phyloP scores from a whole-genome alignment of 805 yeast species.

The Hermanozyma aechmeae region DNA sequence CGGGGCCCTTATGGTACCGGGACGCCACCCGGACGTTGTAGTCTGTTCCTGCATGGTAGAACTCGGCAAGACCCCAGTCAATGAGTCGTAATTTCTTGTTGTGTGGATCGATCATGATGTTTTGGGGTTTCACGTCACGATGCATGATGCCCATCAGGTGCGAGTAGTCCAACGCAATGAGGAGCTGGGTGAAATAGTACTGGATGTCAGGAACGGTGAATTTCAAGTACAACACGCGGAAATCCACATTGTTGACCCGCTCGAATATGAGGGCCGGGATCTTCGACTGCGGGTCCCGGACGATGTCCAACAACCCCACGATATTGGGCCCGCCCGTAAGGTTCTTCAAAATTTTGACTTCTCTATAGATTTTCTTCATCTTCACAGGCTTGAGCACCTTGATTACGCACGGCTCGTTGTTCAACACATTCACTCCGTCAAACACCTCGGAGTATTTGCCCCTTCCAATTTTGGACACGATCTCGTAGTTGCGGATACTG shows the following conservation, averaged over 20 bases:
- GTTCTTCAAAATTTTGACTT: constrained; percentile 79
- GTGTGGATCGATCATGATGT: constrained; percentile 87
- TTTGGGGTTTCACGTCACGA: constrained; percentile 92
- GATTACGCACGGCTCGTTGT: constrained; percentile 61
- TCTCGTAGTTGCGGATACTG: constrained; percentile 51
- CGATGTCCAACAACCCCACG: constrained; percentile 68
- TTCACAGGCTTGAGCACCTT: constrained; percentile 91
- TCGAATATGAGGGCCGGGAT: constrained; percentile 87
- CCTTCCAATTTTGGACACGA: constrained; percentile 76
- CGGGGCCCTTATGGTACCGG: constrained; percentile 89
- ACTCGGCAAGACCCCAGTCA: constrained; percentile 95
- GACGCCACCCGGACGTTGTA: constrained; percentile 90
- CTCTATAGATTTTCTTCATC: constrained; percentile 83
- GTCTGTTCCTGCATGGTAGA: constrained; percentile 82
- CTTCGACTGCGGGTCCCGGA: constrained; percentile 67
- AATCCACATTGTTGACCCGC: constrained; percentile 73
- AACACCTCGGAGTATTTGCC: constrained; percentile 96
- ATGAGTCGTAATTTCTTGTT: constrained; percentile 64
- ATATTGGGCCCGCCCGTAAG: constrained; percentile 80
- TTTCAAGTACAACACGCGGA: constrained; percentile 71
- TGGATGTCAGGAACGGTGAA: constrained; percentile 69
- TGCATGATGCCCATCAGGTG: constrained; percentile 96
- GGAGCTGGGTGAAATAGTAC: constrained; percentile 71
- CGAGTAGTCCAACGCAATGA: constrained; percentile 78
- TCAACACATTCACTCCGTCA: constrained; percentile 65